Percentiles rank a stretch among this genome's conserved stretches.
Conservation (phyloP, 306 rosid species). For the Begonia loranthoides region DNA sequence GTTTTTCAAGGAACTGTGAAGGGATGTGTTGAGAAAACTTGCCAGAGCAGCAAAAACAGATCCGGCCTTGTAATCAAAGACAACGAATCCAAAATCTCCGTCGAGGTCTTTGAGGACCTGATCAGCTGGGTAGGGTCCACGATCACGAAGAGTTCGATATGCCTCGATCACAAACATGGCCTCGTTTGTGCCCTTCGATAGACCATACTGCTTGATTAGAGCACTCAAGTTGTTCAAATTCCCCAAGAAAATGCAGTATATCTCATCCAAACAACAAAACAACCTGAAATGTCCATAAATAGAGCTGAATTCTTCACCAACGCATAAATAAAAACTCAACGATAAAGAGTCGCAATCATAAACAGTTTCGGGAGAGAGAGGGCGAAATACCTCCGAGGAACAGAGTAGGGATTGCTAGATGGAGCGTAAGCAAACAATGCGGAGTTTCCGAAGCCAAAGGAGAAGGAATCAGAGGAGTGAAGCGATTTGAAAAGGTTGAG, state of each 20-base stretch:
- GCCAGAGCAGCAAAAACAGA: slow-evolving; percentile 74
- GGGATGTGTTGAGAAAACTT: slow-evolving; percentile 4
- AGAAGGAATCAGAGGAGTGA: slow-evolving; percentile 34
- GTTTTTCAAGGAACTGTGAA: neutral
- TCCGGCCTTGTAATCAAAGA: slow-evolving; percentile 44
- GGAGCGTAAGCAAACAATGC: slow-evolving; percentile 47
- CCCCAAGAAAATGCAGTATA: slow-evolving; percentile 69
- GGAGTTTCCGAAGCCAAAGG: slow-evolving; percentile 37
- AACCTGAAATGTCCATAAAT: slow-evolving; percentile 31
- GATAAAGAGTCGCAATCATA: too few species aligned
- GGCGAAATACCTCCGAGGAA: slow-evolving; percentile 29
- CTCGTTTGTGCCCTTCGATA: slow-evolving; percentile 61
- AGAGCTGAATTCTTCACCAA: neutral
- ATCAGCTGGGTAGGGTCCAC: slow-evolving; percentile 93
- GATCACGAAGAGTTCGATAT: slow-evolving; percentile 72
- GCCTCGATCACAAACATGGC: slow-evolving; percentile 71
- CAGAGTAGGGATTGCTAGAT: slow-evolving; percentile 10
- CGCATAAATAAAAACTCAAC: too few species aligned
- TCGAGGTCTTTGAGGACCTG: slow-evolving; percentile 84
- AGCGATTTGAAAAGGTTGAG: slow-evolving; percentile 35
- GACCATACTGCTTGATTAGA: slow-evolving; percentile 66
- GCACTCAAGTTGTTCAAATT: slow-evolving; percentile 46
- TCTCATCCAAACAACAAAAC: slow-evolving; percentile 67
- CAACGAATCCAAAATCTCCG: slow-evolving; percentile 70
- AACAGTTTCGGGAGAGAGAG: too few species aligned